phyloP scores from a whole-genome alignment of 768 basidiomycete genomes.

The Tulasnella sp. region DNA sequence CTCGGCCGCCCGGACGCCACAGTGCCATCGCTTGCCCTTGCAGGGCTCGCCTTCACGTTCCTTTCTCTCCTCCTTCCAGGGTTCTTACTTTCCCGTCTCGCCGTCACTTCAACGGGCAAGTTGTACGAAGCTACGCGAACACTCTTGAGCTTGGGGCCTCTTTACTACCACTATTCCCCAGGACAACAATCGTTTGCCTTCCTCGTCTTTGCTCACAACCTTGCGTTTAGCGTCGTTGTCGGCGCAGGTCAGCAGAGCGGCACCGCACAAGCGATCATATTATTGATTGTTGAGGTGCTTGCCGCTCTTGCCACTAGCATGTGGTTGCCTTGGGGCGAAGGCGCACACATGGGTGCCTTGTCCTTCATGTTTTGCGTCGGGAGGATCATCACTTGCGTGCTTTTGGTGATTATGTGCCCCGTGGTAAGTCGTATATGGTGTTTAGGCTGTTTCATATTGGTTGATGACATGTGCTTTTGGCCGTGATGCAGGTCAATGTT shows the following conservation, averaged over 20 bases:
- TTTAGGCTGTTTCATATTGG: conserved; percentile 10
- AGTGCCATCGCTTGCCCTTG: conserved; percentile 56
- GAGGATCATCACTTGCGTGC: conserved; percentile 76
- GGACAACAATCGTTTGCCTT: conserved; percentile 82
- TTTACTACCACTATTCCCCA: conserved; percentile 91
- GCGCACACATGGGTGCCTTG: conserved; percentile 92
- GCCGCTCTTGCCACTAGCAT: conserved; percentile 81
- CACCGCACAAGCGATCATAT: conserved; percentile 80
- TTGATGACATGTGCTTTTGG: conserved; percentile 17
- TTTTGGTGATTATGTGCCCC: conserved; percentile 82
- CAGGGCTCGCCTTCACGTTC: conserved; percentile 64
- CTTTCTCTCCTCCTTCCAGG: conserved; percentile 70
- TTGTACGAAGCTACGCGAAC: conserved; percentile 93
- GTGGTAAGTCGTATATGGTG: conserved; percentile 44
- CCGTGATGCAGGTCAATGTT: conserved; percentile 56
- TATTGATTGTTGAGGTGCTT: conserved; percentile 78
- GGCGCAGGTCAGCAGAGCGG: conserved; percentile 85
- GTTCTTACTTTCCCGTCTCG: conserved; percentile 63
- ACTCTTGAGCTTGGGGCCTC: conserved; percentile 74
- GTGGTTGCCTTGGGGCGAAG: conserved; percentile 94
- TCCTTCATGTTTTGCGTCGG: conserved; percentile 89
- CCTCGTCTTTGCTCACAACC: conserved; percentile 67
- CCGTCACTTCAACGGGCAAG: conserved; percentile 70
- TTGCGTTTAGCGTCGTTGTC: conserved; percentile 71
- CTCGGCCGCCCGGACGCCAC: conserved; percentile 40